A percentile compares a stretch with the other conserved stretches of the same genome.
phyloP scores from a whole-genome alignment of 345 rosid species.

The Eucalyptus pauciflora region DNA sequence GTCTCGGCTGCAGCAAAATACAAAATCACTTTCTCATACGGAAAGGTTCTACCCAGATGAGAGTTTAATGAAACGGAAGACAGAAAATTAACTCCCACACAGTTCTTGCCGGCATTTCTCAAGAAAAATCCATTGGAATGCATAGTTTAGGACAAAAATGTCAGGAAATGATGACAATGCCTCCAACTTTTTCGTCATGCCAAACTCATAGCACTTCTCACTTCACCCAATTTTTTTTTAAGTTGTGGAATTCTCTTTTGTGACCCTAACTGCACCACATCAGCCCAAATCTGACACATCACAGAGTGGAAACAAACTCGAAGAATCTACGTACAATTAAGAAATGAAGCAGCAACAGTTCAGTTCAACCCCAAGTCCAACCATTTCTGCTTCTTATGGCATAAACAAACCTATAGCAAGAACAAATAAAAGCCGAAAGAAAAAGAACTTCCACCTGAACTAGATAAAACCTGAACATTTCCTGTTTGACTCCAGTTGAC shows the following conservation, averaged over 20 bases:
- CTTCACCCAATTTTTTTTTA: background rate
- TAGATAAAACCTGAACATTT: background rate
- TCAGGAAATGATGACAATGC: background rate
- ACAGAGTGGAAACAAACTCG: background rate
- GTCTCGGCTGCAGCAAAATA: constrained; percentile 48
- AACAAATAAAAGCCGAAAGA: background rate
- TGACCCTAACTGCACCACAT: background rate
- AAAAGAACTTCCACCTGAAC: background rate
- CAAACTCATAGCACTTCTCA: background rate
- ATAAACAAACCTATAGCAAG: background rate
- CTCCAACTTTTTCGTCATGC: background rate
- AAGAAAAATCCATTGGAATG: background rate
- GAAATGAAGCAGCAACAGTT: background rate
- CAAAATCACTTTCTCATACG: background rate
- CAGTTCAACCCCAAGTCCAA: background rate
- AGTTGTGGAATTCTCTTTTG: background rate
- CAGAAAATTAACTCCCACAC: background rate
- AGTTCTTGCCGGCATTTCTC: background rate
- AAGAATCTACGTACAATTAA: background rate
- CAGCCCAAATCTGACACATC: background rate
- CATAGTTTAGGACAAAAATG: background rate
- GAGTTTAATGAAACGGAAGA: background rate
- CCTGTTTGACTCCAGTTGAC: background rate
- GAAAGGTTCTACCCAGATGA: background rate
- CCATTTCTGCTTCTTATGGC: background rate